Conservation (phyloP, 208 protist genomes). For the Leishmania guyanensis region DNA sequence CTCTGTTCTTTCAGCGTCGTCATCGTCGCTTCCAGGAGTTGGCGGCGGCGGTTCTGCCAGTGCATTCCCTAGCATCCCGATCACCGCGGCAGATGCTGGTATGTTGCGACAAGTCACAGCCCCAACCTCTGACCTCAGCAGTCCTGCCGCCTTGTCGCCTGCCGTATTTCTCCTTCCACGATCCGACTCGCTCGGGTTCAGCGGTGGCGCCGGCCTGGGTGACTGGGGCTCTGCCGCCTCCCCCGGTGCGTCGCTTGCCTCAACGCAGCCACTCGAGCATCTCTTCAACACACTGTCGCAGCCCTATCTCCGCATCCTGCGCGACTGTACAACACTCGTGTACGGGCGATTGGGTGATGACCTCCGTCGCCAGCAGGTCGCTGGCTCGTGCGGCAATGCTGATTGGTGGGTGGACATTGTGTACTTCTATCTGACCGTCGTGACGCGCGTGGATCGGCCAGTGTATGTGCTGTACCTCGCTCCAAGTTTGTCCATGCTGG, state of each 20-base stretch:
- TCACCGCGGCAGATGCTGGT: not conserved
- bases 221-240: not conserved
- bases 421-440: slow-evolving; percentile 54
- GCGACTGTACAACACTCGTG: slow-evolving; percentile 56
- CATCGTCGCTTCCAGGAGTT: not conserved
- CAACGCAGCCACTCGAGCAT: slow-evolving; percentile 7
- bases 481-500: slow-evolving; percentile 63
- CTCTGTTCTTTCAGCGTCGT: not conserved
- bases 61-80: not conserved
- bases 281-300: slow-evolving; percentile 27
- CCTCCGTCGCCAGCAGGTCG: slow-evolving; percentile 57
- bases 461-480: slow-evolving; percentile 69
- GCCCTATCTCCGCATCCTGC: slow-evolving; percentile 56
- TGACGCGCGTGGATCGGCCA: slow-evolving; percentile 49
- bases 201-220: not conserved
- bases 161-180: not conserved
- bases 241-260: not conserved
- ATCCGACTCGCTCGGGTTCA: not conserved
- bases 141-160: slow-evolving; percentile 16
- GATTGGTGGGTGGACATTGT: slow-evolving; percentile 81
- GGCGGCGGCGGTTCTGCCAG: not conserved
- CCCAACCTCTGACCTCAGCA: slow-evolving; percentile 15
- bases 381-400: slow-evolving; percentile 64
- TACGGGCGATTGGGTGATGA: slow-evolving; percentile 63
- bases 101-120: not conserved